phyloP scores from a whole-genome alignment of 768 basidiomycete species.

The Tulasnella sp. region DNA sequence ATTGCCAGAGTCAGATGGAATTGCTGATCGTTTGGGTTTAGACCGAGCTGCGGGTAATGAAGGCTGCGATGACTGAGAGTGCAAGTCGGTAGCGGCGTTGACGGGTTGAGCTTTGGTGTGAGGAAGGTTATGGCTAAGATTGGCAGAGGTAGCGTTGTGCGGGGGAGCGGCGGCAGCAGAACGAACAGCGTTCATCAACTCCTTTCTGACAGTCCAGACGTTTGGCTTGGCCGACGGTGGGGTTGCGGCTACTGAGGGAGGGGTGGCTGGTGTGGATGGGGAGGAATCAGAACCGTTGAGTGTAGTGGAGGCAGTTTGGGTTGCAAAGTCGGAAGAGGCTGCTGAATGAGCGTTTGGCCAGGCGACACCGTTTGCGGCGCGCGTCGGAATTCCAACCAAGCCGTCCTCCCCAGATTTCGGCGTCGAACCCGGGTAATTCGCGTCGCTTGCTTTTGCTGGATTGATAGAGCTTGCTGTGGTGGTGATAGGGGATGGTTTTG shows the following conservation, averaged over 20 bases:
- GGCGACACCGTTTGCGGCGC: slow-evolving; percentile 3
- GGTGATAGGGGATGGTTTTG: slow-evolving; percentile 4
- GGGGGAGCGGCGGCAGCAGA: not conserved
- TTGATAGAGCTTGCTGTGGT: not conserved
- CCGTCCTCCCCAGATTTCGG: not conserved
- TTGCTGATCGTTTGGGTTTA: slow-evolving; percentile 9
- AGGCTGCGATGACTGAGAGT: not conserved
- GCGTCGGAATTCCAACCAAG: slow-evolving; percentile 5
- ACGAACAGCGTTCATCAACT: slow-evolving; percentile 5
- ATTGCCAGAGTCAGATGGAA: slow-evolving; percentile 17
- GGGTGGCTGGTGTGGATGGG: not conserved
- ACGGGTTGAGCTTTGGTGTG: slow-evolving; percentile 5
- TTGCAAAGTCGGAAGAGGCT: not conserved
- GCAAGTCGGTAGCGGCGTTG: not conserved
- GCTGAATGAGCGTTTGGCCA: not conserved
- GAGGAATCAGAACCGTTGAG: not conserved
- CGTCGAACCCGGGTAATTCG: not conserved
- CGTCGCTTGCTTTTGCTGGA: not conserved
- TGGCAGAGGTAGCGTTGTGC: slow-evolving; percentile 1
- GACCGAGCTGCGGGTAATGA: slow-evolving; percentile 7
- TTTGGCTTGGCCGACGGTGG: not conserved
- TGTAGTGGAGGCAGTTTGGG: not conserved
- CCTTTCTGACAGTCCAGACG: slow-evolving; percentile 19
- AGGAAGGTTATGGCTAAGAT: not conserved
- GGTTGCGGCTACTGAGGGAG: not conserved